These are phyloP conservation scores for Syzygium jambos DNA, from an alignment of 345 rosid genomes.

Conservation along the genomic window DNA sequence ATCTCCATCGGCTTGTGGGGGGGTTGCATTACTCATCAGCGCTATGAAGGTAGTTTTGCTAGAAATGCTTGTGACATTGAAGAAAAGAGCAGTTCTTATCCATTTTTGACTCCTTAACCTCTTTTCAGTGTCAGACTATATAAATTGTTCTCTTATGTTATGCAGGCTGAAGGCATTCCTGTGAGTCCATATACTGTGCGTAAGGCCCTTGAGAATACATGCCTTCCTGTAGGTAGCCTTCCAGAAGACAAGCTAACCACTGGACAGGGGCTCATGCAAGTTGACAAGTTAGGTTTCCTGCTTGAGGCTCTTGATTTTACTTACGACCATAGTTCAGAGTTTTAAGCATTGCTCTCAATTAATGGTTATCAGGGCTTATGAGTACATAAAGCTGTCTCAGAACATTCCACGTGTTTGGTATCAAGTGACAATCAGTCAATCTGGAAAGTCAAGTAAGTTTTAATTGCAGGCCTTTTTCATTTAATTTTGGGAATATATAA, in stretches of 20 bases:
- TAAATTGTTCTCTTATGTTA: slow-evolving; percentile 6
- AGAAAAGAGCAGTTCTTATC: background rate
- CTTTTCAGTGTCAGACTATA: background rate
- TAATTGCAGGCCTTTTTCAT: background rate
- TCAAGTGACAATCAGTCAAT: slow-evolving; percentile 64
- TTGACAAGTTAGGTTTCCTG: slow-evolving; percentile 55
- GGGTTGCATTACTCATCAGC: slow-evolving; percentile 82
- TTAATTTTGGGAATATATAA: background rate
- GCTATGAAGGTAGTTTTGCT: slow-evolving; percentile 75
- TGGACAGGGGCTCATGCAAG: slow-evolving; percentile 97
- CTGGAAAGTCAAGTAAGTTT: slow-evolving; percentile 76
- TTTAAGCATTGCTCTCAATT: slow-evolving; percentile 6
- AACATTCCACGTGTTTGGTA: slow-evolving; percentile 56
- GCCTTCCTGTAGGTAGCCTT: slow-evolving; percentile 55
- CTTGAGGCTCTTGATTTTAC: background rate
- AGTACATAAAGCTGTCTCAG: slow-evolving; percentile 50
- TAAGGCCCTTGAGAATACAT: slow-evolving; percentile 88
- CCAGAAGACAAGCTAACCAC: slow-evolving; percentile 83
- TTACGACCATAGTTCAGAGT: background rate
- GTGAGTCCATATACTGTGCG: slow-evolving; percentile 84
- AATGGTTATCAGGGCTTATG: slow-evolving; percentile 58
- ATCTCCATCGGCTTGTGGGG: slow-evolving; percentile 99
- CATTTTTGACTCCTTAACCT: background rate
- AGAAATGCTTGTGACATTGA: background rate
- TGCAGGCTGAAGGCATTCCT: slow-evolving; percentile 69